A percentile compares a stretch with the other conserved stretches of the same genome.
phyloP scores from a whole-genome alignment of 2,329 filamentous ascomycete genomes.

The Dryadomyces quercus-mongolicae region DNA sequence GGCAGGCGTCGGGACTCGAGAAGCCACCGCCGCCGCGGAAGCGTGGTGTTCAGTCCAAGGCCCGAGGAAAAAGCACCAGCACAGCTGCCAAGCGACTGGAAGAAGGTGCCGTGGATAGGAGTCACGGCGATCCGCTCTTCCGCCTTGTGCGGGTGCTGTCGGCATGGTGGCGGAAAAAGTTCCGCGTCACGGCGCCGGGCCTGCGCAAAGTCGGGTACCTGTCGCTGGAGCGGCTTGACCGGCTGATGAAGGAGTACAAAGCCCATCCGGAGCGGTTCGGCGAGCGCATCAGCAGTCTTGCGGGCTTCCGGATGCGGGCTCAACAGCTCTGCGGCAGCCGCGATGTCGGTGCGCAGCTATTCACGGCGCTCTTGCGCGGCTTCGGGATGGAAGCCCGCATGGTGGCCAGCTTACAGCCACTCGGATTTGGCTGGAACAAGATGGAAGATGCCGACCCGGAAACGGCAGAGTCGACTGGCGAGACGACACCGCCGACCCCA shows the following conservation, averaged over 20 bases:
- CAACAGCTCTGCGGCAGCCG: conserved; percentile 65
- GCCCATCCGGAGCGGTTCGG: conserved; percentile 54
- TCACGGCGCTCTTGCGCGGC: conserved; percentile 71
- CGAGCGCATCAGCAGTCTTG: conserved; percentile 56
- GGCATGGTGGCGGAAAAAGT: conserved; percentile 80
- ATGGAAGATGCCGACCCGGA: conserved; percentile 59
- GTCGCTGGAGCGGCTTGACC: conserved; percentile 59
- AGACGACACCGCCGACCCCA: neutral
- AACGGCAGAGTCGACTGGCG: conserved; percentile 20
- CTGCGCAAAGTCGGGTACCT: conserved; percentile 87
- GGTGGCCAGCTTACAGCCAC: conserved; percentile 72
- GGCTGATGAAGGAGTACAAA: conserved; percentile 53
- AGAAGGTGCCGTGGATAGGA: conserved; percentile 61
- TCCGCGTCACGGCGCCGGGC: conserved; percentile 63
- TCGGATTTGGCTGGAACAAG: conserved; percentile 87
- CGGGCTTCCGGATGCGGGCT: conserved; percentile 58
- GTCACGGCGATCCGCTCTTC: conserved; percentile 70
- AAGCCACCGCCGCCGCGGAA: conserved; percentile 9
- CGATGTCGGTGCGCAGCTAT: conserved; percentile 80
- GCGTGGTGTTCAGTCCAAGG: too few species aligned
- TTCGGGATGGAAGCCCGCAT: conserved; percentile 73
- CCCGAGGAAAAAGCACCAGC: conserved; percentile 19
- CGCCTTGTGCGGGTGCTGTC: conserved; percentile 64
- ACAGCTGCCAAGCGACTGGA: conserved; percentile 57
- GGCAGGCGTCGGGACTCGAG: conserved; percentile 51